A percentile compares a stretch with the other conserved stretches of the same genome.
These are phyloP conservation scores for Striga asiatica DNA, from an alignment of 257 asterid genomes.

Conservation along the genomic window DNA sequence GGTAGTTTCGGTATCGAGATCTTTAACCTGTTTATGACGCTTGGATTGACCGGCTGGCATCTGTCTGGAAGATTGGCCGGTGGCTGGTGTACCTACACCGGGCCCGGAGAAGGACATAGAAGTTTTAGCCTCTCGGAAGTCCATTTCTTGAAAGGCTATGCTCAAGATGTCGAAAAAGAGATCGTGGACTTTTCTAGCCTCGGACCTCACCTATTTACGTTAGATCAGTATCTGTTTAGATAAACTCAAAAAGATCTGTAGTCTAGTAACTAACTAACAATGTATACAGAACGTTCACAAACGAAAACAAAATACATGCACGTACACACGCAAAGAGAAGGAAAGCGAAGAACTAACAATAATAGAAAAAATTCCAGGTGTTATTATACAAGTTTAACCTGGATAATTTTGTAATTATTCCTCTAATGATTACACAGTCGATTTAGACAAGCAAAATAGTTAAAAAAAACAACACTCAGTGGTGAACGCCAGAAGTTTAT, in stretches of 20 bases:
- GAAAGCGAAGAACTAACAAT: too few relatives aligned
- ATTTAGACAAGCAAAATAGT: too few relatives aligned
- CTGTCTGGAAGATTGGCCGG: conserved; percentile 61
- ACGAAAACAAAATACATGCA: too few relatives aligned
- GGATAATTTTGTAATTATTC: too few relatives aligned
- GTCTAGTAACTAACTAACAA: not conserved
- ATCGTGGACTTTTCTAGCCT: conserved; percentile 88
- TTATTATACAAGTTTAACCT: too few relatives aligned
- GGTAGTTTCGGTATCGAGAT: conserved; percentile 39
- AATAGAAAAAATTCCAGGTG: too few relatives aligned
- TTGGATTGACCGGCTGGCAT: conserved; percentile 35
- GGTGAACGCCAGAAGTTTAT: not conserved
- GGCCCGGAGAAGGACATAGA: conserved; percentile 56
- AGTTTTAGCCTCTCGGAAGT: conserved; percentile 69
- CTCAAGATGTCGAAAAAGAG: conserved; percentile 89
- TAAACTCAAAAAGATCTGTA: not conserved
- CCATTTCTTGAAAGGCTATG: conserved; percentile 71
- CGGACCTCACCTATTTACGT: conserved; percentile 61
- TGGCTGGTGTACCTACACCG: conserved; percentile 19
- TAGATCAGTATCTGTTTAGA: conserved; percentile 5
- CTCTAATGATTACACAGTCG: too few relatives aligned
- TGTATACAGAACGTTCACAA: too few relatives aligned
- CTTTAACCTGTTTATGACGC: conserved; percentile 45
- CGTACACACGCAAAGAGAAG: too few relatives aligned
- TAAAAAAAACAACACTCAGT: too few relatives aligned